Evolutionary conservation across 2,329 filamentous ascomycete species (phyloP), one percentile per base, ranked within the genome.

Genomic region (Sarocladiaceae sp.): DNA sequence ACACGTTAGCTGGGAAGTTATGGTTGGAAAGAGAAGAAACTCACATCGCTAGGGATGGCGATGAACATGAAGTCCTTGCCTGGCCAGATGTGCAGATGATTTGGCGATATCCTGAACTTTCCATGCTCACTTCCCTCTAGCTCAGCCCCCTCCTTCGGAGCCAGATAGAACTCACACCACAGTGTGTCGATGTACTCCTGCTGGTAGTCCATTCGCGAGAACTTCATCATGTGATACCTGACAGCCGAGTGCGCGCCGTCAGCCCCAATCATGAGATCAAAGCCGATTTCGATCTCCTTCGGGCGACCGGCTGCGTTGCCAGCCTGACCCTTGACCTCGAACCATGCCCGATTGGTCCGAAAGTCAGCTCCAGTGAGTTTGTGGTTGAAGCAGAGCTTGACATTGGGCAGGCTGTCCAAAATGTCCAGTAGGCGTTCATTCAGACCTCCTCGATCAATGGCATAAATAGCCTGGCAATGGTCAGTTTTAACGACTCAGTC

Each of bases 11-110:
- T 47, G 62, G 55, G 4, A 50, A 36, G 4, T 47, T 15, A 22
- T 17, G 6, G 23, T 23, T 12, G 37, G 26, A 29, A 29, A 33
- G n/a, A 11, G 23, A 23, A 10, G 22, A 11, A 39, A 60, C 76
- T 59, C 65, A 83, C 80, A 53, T 79, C 72, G 58, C 80, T 86
- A 0, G 94, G 93, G 39, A 99, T 92, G 17, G 94, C 95, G 63
- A 99, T 99, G 71, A 99, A 99, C 95, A 99, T 97, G 62, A 94
- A 93, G 37, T 92, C 84, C 60, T 85, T 86, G 28, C 89, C 91
- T 0, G 94, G 94, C 94, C 94, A 99, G 65, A 99, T 99, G 69
- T 99, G 94, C 1, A 99, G 77, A 65, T 97, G 92, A 61, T 97
- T 89, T 1, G 91, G 90, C 0, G 90, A 94, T 59, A 97, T 94